Evolutionary conservation across 345 rosid genomes (phyloP), one percentile per base, ranked within the genome.

Genomic region (Citropsis articulata): DNA sequence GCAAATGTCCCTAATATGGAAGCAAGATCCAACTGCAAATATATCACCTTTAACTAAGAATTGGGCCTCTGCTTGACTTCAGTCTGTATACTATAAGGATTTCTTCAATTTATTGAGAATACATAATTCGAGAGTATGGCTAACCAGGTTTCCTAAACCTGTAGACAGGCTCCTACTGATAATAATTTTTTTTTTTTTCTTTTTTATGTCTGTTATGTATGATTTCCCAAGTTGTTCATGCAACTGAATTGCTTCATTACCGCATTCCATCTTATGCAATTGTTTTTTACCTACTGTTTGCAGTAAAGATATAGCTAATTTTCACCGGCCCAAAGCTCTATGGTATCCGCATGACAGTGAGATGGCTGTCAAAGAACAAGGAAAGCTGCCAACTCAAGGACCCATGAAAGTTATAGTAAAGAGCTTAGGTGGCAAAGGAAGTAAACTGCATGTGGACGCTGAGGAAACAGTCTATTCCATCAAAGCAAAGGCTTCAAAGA

Each of bases 371-470:
- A 92, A 93, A 85, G 92, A 89, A 79, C 97, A 88, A 87, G 93
- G 89, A 76, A 92, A 91, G 89, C 85, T 90, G 69, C 91, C 96
- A 40, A 84, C 95, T 7, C 86, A 83, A 65, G 95, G 99, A 50
- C 88, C 92, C 66, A 92, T 94, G 99, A 94, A 91, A 85, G 84
- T 94, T 72, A 85, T 96, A 74, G 75, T 96, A 45, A 96, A 94
- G 93, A 96, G 98, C 84, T 85, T 96, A 81, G 99, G 99, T 75
- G 99, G 99, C 75, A 96, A 96, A 85, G 99, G 97, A 81, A 91
- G 92, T 83, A 94, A 92, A 85, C 87, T 96, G 59, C 91, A 94
- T 81, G 97, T 96, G 61, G 92, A 92, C 73, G 85, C 91, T 75
- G 97, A 92, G 83, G 98, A 96, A 88, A 87, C 90, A 71, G 77